Evolutionary conservation across 495 filamentous ascomycete species (phyloP), one percentile per base, ranked within the genome.

Genomic region (Hypomontagnella submonticulosa): DNA sequence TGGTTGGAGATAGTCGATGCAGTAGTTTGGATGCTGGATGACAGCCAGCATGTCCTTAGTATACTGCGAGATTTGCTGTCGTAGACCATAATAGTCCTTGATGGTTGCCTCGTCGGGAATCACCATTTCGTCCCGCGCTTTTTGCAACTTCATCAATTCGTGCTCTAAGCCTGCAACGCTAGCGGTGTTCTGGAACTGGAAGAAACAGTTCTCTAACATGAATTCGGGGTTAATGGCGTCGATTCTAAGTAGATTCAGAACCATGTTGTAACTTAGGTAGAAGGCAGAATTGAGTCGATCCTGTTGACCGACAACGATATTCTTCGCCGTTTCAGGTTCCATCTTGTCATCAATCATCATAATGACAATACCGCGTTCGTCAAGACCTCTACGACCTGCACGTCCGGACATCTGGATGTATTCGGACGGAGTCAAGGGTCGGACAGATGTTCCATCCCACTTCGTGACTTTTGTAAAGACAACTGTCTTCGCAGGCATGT

Each of bases 211-310:
- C 78, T 97, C 92, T 12, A 99, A 82, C 95, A 99, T 98, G 75
- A 88, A 97, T 66, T 98, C 93, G 8, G 95, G 96, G 7, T 92
- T 97, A 49, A 99, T 95, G 10, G 92, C 93, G 73, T 98, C 95
- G 34, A 98, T 92, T 78, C 95, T 85, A 81, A 97, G 90, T 50
- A 99, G 79, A 67, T 99, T 99, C 59, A 99, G 80, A 71, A 99
- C 89, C 95, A 98, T 99, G 76, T 98, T 99, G 81, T 99, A 98
- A n/a, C 95, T 93, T 9, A 99, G 83, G 73, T 98, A 90, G 80
- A 99, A 99, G 11, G 95, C 95, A 2, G 95, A 98, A 76, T 98
- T 98, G 38, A 99, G 86, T 41, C 92, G 89, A 74, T 99, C 95
- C 73, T 99, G 95, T 71, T 97, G 89, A 71, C 95, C 95, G 50